phyloP scores from a whole-genome alignment of 768 basidiomycete genomes.

The Podaxis sp. region DNA sequence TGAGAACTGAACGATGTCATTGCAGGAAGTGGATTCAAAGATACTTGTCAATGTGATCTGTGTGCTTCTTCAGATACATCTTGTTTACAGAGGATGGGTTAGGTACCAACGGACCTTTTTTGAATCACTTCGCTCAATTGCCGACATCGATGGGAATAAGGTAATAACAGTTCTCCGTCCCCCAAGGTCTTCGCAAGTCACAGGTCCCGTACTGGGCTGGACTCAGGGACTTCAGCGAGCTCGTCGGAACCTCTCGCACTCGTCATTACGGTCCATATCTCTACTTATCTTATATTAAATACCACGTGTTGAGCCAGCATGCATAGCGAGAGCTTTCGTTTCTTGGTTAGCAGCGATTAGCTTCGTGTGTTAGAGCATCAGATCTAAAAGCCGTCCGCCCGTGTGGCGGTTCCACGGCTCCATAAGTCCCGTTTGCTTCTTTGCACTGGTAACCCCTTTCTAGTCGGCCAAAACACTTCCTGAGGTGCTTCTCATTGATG shows the following conservation, averaged over 20 bases:
- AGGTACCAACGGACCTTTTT: background rate
- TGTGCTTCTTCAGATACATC: slow-evolving; percentile 2
- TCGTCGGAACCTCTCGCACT: slow-evolving; percentile 2
- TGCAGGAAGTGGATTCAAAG: background rate
- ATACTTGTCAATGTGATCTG: slow-evolving; percentile 4
- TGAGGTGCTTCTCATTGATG: slow-evolving; percentile 9
- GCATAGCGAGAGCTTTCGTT: background rate
- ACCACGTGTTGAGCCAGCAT: too few species aligned
- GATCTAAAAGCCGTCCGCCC: slow-evolving; percentile 1
- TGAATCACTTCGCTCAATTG: background rate
- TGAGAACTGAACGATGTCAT: slow-evolving; percentile 6
- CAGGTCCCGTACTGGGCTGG: background rate
- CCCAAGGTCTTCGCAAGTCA: background rate
- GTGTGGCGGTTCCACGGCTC: slow-evolving; percentile 9
- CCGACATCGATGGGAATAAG: background rate
- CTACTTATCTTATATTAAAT: too few species aligned
- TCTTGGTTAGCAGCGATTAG: background rate
- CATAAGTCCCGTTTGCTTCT: background rate
- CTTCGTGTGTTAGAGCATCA: slow-evolving; percentile 1
- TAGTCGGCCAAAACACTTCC: slow-evolving; percentile 1
- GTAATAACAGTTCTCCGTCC: background rate
- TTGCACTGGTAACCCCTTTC: slow-evolving; percentile 3
- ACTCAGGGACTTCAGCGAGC: background rate
- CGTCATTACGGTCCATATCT: background rate
- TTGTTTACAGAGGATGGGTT: slow-evolving; percentile 1